Evolutionary conservation across 176 grass and related monocot species (phyloP), one percentile per base, ranked within the genome.

Genomic region (Carex littledalei): DNA sequence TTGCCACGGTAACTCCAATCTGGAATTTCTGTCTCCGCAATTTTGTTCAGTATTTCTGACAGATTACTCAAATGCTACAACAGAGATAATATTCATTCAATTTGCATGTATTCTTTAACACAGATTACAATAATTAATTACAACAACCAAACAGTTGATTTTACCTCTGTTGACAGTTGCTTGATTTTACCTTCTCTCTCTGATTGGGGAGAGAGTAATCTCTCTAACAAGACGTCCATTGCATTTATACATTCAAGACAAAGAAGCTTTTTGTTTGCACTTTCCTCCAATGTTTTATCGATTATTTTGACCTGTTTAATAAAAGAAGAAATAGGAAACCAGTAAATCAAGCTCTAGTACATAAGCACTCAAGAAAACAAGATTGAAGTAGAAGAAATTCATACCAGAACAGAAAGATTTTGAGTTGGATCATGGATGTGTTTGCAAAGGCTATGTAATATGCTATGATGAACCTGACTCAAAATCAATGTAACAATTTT

Each of bases 371-470:
- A 53, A 89, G 6, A 89, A 85, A 24, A 75, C 13, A 15, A 10
- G 66, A 47, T 67, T 41, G 77, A 82, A 83, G 37, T 65, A 66
- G 35, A 85, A 71, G 49, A 84, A 39, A 43, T 87, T 57, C 21
- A 63, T 94, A 97, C 94, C 95, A 93, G 64, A 50, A 89, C 85
- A 84, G 90, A 90, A 68, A 91, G 82, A 86, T 80, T 89, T 68
- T 84, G 63, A 41, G 89, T 81, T 80, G 91, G 84, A 59, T 85
- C 84, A 82, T 88, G 26, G 31, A 94, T 80, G 67, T 93, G 79
- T 84, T 81, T 90, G 87, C 95, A 97, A 87, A 97, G 95, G 61
- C 67, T 91, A 90, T 91, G 84, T 63, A 94, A 86, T 81, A 97
- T 93, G 69, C 52, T 83, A 80, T 91, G 86, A 70, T 69, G 58